Evolutionary conservation across 805 yeast species (phyloP).

Genomic region (Yamadazyma phyllophila): DNA sequence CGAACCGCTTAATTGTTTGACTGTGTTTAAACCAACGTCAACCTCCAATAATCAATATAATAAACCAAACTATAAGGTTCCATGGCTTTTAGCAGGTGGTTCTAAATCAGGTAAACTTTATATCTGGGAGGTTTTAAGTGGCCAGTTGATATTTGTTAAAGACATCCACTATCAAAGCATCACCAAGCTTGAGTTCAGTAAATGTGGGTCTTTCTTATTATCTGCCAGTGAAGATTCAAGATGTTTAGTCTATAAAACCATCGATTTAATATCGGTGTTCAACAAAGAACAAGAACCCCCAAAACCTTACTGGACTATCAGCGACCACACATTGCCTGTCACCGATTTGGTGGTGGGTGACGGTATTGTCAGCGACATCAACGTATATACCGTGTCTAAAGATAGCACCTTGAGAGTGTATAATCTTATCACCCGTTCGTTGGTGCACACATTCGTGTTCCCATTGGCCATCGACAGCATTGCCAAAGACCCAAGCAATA

Average conservation of each 20-base stretch:
- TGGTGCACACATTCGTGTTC: slow-evolving; percentile 72
- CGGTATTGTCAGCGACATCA: slow-evolving; percentile 58
- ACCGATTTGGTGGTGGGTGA: slow-evolving; percentile 45
- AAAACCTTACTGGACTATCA: slow-evolving; percentile 58
- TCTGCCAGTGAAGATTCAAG: slow-evolving; percentile 85
- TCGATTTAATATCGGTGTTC: slow-evolving; percentile 50
- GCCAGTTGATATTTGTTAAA: slow-evolving; percentile 65
- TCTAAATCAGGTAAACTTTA: slow-evolving; percentile 73
- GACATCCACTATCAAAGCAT: slow-evolving; percentile 85
- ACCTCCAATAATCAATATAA: slow-evolving; percentile 9
- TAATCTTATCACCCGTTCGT: slow-evolving; percentile 44
- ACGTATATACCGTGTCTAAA: slow-evolving; percentile 63
- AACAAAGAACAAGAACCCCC: slow-evolving; percentile 23
- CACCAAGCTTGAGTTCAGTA: slow-evolving; percentile 54
- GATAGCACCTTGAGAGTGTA: slow-evolving; percentile 78
- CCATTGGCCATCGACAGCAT: slow-evolving; percentile 56
- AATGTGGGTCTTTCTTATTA: slow-evolving; percentile 61
- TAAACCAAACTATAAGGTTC: slow-evolving; percentile 46
- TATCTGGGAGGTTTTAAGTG: slow-evolving; percentile 83
- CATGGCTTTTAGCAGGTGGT: slow-evolving; percentile 73
- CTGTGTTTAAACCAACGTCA: slow-evolving; percentile 33
- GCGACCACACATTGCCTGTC: slow-evolving; percentile 60
- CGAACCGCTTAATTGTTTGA: slow-evolving; percentile 64
- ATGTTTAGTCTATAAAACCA: slow-evolving; percentile 66
- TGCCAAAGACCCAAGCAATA: slow-evolving; percentile 73